These are phyloP conservation scores for Paradendryphiella salina DNA, from an alignment of 2,329 filamentous ascomycete species.

Conservation along the genomic window DNA sequence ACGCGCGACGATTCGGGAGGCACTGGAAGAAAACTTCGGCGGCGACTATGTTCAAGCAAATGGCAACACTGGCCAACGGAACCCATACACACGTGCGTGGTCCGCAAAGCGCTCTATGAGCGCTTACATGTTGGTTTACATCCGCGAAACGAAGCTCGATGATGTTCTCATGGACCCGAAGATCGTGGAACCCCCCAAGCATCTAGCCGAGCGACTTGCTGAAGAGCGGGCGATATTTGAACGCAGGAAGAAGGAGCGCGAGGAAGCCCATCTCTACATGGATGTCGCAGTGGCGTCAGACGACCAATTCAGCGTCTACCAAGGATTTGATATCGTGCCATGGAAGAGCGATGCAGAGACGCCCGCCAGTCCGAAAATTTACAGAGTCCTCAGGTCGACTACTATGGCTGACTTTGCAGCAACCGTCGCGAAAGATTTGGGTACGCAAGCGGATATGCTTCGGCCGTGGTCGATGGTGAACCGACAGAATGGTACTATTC, in stretches of 20 bases:
- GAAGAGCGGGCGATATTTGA: conserved; percentile 80
- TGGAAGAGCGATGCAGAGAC: conserved; percentile 60
- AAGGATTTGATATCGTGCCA: conserved; percentile 76
- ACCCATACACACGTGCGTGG: conserved; percentile 66
- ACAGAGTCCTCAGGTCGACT: conserved; percentile 74
- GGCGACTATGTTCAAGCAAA: conserved; percentile 73
- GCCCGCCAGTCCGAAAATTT: conserved; percentile 69
- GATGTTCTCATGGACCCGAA: conserved; percentile 76
- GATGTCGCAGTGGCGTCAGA: conserved; percentile 80
- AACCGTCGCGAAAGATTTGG: conserved; percentile 70
- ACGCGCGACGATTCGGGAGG: conserved; percentile 87
- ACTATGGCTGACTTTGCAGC: conserved; percentile 75
- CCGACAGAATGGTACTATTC: conserved; percentile 92
- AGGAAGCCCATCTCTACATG: conserved; percentile 93
- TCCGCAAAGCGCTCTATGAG: conserved; percentile 74
- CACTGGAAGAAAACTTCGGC: conserved; percentile 94
- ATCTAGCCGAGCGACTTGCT: conserved; percentile 76
- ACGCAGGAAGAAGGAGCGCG: conserved; percentile 80
- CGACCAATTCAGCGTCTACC: conserved; percentile 76
- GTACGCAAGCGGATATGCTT: conserved; percentile 68
- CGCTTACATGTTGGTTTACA: conserved; percentile 99
- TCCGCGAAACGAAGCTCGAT: conserved; percentile 83
- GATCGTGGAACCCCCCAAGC: conserved; percentile 76
- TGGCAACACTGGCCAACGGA: conserved; percentile 61
- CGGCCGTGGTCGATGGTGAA: conserved; percentile 98